Base-by-base conservation (phyloP, 2,329 filamentous ascomycete species). In the Fusarium oxysporum region DNA sequence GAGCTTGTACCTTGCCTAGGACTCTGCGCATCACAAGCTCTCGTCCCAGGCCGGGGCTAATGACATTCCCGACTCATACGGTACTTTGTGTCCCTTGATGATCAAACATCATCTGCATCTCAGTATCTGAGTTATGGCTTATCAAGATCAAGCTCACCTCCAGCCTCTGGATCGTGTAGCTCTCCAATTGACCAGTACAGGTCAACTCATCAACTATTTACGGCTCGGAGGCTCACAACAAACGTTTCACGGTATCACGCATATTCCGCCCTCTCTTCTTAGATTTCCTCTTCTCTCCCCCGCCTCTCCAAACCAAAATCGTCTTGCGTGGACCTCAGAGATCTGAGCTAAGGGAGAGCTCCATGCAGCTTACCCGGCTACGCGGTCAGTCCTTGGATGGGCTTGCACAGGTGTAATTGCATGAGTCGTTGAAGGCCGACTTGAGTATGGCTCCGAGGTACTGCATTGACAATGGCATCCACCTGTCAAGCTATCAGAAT, bases 21-120 rank as follows among this genome's bases (percentile, higher is more conserved):
- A 71, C 58, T 72, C 33, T 66, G 23, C 43, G 44, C 40, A 56
- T 62, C 60, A 65, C 51, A 65, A 54, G 41, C 56, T 61, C 70
- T 58, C 37, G 14, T 25, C 57, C 47, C n/a, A 59, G 41, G 37
- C 38, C 37, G 13, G 40, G 37, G 48, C 23, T 30, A 47, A 37
- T 58, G 40, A 17, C 48, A 61, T 56, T 33, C 19, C 30, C 37
- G 37, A 56, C 30, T 28, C 32, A 30, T 68, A 38, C 51, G 19
- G 32, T 62, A 38, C 64, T 41, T 62, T 32, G 38, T 25, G 32
- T 53, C 35, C 62, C 44, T 68, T 64, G 38, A 55, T 68, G 53
- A 51, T 30, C 17, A 37, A 50, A 21, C 41, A 43, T 23, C 25
- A 38, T 30, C 45, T 63, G 45, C 25, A 17, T 28, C 21, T 50